phyloP scores from a whole-genome alignment of 2,329 filamentous ascomycete genomes.

The Orbilia blumenaviensis region DNA sequence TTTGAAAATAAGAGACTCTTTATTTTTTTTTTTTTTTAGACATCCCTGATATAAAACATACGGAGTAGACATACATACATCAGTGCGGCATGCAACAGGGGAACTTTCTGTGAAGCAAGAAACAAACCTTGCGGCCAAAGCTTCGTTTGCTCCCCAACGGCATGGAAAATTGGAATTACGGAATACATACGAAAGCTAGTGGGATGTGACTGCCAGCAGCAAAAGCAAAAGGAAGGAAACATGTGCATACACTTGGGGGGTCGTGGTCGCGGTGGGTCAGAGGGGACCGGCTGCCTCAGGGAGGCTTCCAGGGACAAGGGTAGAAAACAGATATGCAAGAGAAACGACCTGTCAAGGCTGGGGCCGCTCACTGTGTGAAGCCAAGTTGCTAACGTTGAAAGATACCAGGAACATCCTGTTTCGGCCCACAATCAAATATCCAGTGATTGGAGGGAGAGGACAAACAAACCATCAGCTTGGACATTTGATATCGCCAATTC shows the following conservation, averaged over 20 bases:
- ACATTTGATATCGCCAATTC: conserved; percentile 16
- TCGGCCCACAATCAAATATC: conserved; percentile 22
- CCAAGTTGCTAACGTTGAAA: conserved; percentile 33
- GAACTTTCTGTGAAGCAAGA: background rate
- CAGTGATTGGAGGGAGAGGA: conserved; percentile 20
- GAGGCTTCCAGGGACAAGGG: conserved; percentile 27
- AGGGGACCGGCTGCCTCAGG: conserved; percentile 34
- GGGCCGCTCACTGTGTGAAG: conserved; percentile 20
- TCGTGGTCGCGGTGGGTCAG: too few species aligned
- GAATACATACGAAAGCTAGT: conserved; percentile 2
- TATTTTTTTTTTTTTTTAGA: too few species aligned
- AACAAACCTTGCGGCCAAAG: conserved; percentile 29
- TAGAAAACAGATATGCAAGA: background rate
- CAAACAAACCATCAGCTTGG: conserved; percentile 25
- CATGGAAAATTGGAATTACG: background rate
- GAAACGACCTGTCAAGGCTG: conserved; percentile 41
- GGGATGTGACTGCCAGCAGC: conserved; percentile 12
- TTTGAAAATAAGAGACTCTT: too few species aligned
- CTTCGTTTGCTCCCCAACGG: background rate
- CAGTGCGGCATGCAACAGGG: conserved; percentile 24
- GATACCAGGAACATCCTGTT: conserved; percentile 48
- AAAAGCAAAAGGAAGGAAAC: conserved; percentile 31
- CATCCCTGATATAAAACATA: background rate
- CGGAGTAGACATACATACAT: background rate
- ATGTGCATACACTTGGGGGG: conserved; percentile 28